phyloP scores from a whole-genome alignment of 169 alveolate species.

The Plasmodium coatneyi region DNA sequence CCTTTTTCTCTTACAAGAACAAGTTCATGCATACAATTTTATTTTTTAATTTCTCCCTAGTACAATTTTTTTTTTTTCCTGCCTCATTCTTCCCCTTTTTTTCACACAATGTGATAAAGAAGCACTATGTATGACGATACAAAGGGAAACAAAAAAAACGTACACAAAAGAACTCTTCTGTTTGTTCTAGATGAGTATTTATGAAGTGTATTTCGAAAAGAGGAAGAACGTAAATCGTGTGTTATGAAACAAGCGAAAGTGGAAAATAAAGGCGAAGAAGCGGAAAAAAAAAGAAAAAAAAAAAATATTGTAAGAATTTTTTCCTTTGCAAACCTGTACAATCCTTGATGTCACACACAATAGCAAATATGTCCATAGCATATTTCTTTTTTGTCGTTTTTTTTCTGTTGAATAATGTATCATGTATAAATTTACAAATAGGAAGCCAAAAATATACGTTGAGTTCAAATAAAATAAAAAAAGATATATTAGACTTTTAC shows the following conservation, averaged over 20 bases:
- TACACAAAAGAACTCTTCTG: background rate
- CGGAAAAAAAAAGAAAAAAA: background rate
- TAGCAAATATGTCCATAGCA: constrained; percentile 45
- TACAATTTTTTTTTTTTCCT: background rate
- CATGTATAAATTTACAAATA: constrained; percentile 72
- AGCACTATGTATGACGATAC: constrained; percentile 9
- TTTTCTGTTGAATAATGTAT: constrained; percentile 52
- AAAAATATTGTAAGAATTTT: background rate
- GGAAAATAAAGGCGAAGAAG: background rate
- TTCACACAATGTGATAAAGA: background rate
- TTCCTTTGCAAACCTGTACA: background rate
- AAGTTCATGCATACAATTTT: background rate
- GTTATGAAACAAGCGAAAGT: constrained; percentile 20
- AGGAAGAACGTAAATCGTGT: constrained; percentile 1
- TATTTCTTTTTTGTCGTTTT: constrained; percentile 40
- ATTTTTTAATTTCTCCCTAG: background rate
- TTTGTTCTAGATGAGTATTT: constrained; percentile 33
- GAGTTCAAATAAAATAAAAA: constrained; percentile 53
- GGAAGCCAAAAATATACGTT: constrained; percentile 68
- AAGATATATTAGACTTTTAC: constrained; percentile 54
- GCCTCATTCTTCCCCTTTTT: background rate
- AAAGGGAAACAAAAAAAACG: background rate
- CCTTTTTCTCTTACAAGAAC: background rate
- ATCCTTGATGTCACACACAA: background rate
- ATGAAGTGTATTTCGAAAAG: constrained; percentile 12